Percentiles rank a stretch among this genome's conserved stretches.
Conservation (phyloP, 1,284 basidiomycete species). For the Pseudozyma sp. region DNA sequence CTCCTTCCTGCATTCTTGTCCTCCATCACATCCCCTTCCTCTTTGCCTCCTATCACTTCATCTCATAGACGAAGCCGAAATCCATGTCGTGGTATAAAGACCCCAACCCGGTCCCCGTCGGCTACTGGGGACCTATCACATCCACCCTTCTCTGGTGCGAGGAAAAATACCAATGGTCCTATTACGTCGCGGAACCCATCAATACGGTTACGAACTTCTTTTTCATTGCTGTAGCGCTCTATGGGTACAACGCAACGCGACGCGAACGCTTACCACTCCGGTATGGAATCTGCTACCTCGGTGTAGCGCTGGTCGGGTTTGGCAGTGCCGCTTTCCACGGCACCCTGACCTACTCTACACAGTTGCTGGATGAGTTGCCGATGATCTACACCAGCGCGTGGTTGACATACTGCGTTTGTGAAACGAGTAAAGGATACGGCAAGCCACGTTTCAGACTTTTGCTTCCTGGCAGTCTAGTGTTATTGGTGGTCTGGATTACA, state of each 20-base stretch:
- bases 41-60: neutral
- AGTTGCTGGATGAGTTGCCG: conserved; percentile 67
- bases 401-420: conserved; percentile 59
- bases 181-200: conserved; percentile 63
- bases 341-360: conserved; percentile 63
- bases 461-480: conserved; percentile 35
- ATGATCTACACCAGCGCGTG: conserved; percentile 67
- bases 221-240: conserved; percentile 70
- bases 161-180: conserved; percentile 60
- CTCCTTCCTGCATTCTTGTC: neutral
- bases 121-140: conserved; percentile 64
- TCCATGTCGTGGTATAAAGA: conserved; percentile 42
- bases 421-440: conserved; percentile 44
- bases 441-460: conserved; percentile 38
- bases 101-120: conserved; percentile 24
- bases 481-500: conserved; percentile 50
- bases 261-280: conserved; percentile 49
- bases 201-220: conserved; percentile 71
- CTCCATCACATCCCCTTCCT: neutral
- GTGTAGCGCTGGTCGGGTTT: conserved; percentile 57
- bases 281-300: conserved; percentile 54
- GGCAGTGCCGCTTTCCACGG: conserved; percentile 65
- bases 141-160: conserved; percentile 66
- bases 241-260: conserved; percentile 56
- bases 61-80: neutral